A percentile compares a stretch with the other conserved stretches of the same genome.
phyloP scores from a whole-genome alignment of 2,329 filamentous ascomycete genomes.

The Penicillium sumatraense region DNA sequence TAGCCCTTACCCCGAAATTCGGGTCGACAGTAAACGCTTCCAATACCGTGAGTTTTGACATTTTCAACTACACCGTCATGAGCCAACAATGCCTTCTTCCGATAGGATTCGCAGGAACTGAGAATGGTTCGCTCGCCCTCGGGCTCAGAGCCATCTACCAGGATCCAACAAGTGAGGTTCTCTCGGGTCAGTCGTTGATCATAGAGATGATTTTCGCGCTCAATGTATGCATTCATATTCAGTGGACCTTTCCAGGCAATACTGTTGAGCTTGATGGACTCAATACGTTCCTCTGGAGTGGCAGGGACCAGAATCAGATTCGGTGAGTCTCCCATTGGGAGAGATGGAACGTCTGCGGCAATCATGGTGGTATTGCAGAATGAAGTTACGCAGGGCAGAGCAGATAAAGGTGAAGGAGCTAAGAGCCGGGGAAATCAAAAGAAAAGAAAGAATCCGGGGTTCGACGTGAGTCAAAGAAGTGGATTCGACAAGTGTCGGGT shows the following conservation, averaged over 20 bases:
- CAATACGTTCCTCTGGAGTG: slow-evolving; percentile 58
- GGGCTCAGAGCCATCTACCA: slow-evolving; percentile 54
- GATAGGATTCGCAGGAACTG: slow-evolving; percentile 62
- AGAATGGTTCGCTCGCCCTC: slow-evolving; percentile 53
- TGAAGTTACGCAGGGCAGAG: not conserved
- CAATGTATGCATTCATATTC: slow-evolving; percentile 59
- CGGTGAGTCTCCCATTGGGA: slow-evolving; percentile 56
- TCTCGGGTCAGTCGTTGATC: slow-evolving; percentile 58
- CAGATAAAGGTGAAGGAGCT: no score
- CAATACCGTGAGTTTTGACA: slow-evolving; percentile 70
- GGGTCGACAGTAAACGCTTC: slow-evolving; percentile 76
- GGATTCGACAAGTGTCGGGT: not conserved
- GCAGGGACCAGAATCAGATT: slow-evolving; percentile 59
- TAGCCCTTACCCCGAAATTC: slow-evolving; percentile 74
- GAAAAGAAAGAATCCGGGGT: not conserved
- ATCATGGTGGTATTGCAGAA: slow-evolving; percentile 36
- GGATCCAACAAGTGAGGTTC: slow-evolving; percentile 64
- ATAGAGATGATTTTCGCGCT: slow-evolving; percentile 59
- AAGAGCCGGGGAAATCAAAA: not conserved
- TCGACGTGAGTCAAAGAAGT: not conserved
- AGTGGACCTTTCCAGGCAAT: slow-evolving; percentile 63
- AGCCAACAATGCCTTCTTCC: slow-evolving; percentile 47
- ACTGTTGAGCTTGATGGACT: slow-evolving; percentile 59
- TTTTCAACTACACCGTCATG: slow-evolving; percentile 61
- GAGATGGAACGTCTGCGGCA: slow-evolving; percentile 36